Evolutionary conservation across 2,329 filamentous ascomycete species (phyloP).

Genomic region (Byssochlamys sp.): DNA sequence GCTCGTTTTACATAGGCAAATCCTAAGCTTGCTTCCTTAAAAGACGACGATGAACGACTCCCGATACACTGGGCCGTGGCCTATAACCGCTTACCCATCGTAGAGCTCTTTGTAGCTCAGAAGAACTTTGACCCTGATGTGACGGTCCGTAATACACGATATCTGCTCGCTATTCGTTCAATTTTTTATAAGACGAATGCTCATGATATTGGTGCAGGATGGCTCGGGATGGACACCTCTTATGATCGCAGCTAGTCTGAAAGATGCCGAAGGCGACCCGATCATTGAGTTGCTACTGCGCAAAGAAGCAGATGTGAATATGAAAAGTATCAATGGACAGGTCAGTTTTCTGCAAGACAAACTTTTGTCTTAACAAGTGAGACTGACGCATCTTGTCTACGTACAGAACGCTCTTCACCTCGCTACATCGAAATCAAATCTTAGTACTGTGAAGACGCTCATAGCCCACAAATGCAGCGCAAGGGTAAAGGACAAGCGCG

Average conservation of each 20-base stretch:
- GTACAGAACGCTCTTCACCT: conserved; percentile 78
- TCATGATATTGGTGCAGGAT: conserved; percentile 23
- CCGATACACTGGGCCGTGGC: conserved; percentile 91
- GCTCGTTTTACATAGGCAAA: conserved; percentile 50
- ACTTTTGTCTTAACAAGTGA: conserved; percentile 1
- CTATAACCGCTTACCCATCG: conserved; percentile 67
- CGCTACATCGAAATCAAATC: conserved; percentile 76
- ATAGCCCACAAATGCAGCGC: conserved; percentile 66
- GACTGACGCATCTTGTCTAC: neutral
- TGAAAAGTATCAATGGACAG: conserved; percentile 35
- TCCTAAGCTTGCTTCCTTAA: conserved; percentile 61
- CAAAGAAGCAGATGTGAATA: conserved; percentile 39
- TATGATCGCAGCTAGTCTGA: conserved; percentile 42
- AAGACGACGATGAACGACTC: conserved; percentile 78
- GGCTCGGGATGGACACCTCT: conserved; percentile 42
- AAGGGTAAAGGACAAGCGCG: conserved; percentile 70
- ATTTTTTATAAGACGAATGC: neutral
- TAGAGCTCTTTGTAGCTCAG: conserved; percentile 58
- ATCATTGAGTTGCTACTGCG: conserved; percentile 37
- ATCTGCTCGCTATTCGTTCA: neutral
- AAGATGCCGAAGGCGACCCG: conserved; percentile 35
- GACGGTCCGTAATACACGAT: conserved; percentile 43
- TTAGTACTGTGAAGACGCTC: conserved; percentile 71
- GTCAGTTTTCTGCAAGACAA: conserved; percentile 12
- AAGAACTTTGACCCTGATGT: conserved; percentile 75